Evolutionary conservation across 2,329 filamentous ascomycete species (phyloP), one percentile per base, ranked within the genome.

Genomic region (Phialemoniopsis sp.): DNA sequence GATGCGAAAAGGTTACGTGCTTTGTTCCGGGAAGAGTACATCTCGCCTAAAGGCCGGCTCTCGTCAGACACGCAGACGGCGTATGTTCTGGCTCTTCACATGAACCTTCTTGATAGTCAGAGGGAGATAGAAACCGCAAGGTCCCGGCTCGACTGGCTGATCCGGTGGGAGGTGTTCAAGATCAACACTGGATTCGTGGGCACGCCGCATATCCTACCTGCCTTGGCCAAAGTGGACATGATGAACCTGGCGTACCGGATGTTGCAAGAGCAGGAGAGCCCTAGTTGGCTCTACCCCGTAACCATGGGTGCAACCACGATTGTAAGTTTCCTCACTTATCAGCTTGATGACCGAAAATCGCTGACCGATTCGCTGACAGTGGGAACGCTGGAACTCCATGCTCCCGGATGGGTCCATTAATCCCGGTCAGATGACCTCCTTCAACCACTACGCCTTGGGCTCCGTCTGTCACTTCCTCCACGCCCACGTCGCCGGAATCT

Each of bases 341-440:
- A 37, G 8, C 18, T 19, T 16, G n/a, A n/a, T n/a, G n/a, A n/a
- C n/a, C n/a, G n/a, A n/a, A n/a, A n/a, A n/a, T n/a, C n/a, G n/a
- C n/a, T n/a, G n/a, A n/a, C n/a, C n/a, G n/a, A n/a, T n/a, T n/a
- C n/a, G n/a, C n/a, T 19, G 3, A 8, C 18, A 37, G 2, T 68
- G 63, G 65, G 66, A 68, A 46, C 55, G 65, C 5, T 68, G 64
- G 64, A 60, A 68, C 16, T 56, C 52, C 14, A 56, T 68, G 45
- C 40, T 62, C 8, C 55, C 60, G 0, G 55, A 67, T 36, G 62
- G 61, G 1, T 51, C 41, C 1, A 55, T 68, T 29, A 68, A 68
- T 37, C 55, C 60, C 0, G 58, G 64, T 0, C 47, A 58, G 18
- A 68, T 68, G 64, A 68, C 63, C 0, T 63, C 57, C 12, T 63